These are phyloP conservation scores for Agastache rugosa DNA, from an alignment of 257 asterid genomes.

Conservation along the genomic window DNA sequence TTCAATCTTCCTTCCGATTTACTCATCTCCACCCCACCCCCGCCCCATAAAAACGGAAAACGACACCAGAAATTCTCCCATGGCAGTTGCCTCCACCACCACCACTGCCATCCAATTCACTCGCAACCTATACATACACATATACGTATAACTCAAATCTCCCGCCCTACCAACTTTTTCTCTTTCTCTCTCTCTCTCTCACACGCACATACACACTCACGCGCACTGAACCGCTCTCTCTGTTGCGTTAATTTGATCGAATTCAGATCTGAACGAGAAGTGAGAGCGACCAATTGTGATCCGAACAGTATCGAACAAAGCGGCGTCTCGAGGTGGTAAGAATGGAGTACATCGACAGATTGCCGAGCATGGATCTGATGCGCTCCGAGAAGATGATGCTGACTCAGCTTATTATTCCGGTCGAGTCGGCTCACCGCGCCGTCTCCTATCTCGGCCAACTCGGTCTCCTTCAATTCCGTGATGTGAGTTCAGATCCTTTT, in stretches of 20 bases:
- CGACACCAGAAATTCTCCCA: conserved; percentile 38
- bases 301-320: conserved; percentile 21
- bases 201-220: conserved; percentile 8
- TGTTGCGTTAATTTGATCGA: conserved; percentile 35
- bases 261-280: conserved; percentile 50
- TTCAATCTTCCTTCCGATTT: conserved; percentile 32
- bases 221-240: conserved; percentile 9
- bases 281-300: conserved; percentile 35
- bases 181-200: conserved; percentile 25
- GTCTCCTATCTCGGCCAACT: conserved; percentile 90
- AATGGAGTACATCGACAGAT: conserved; percentile 81
- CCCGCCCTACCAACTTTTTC: conserved; percentile 19
- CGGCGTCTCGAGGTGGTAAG: conserved; percentile 44
- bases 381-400: conserved; percentile 97
- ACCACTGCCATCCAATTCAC: conserved; percentile 35
- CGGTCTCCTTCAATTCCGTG: conserved; percentile 97
- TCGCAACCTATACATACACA: conserved; percentile 17
- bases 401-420: conserved; percentile 94
- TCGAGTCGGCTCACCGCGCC: conserved; percentile 97
- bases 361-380: conserved; percentile 99
- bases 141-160: conserved; percentile 30
- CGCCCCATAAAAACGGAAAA: conserved; percentile 34
- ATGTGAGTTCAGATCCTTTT: conserved; percentile 61
- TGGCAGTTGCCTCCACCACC: conserved; percentile 41
- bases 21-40: conserved; percentile 11